These are phyloP conservation scores for Termitomyces sp. DNA, from an alignment of 768 basidiomycete genomes.

Conservation along the genomic window DNA sequence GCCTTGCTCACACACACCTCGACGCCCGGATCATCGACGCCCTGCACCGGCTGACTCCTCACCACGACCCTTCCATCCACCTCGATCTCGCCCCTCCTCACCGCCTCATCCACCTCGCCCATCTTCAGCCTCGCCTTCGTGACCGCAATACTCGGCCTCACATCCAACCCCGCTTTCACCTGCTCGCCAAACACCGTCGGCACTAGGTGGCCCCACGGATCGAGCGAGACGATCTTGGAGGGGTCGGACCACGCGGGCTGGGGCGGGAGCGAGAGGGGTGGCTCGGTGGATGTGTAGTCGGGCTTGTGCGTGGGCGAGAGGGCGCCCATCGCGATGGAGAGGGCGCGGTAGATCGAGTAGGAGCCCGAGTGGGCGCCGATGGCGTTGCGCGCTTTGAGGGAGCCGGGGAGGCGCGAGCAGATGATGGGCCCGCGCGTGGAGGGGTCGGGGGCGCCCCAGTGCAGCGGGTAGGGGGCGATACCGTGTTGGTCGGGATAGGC, in stretches of 20 bases:
- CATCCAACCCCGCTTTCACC: slow-evolving; percentile 71
- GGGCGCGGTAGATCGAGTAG: slow-evolving; percentile 9
- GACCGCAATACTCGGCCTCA: slow-evolving; percentile 89
- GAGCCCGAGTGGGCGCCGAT: slow-evolving; percentile 77
- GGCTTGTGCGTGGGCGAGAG: background rate
- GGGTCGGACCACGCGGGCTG: background rate
- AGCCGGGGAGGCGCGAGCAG: slow-evolving; percentile 77
- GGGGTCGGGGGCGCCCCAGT: slow-evolving; percentile 76
- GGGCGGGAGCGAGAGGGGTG: background rate
- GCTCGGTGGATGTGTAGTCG: background rate
- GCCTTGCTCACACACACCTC: slow-evolving; percentile 91
- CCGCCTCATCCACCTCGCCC: slow-evolving; percentile 84
- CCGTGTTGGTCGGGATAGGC: slow-evolving; percentile 93
- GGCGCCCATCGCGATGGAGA: slow-evolving; percentile 63
- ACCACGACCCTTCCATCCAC: slow-evolving; percentile 85
- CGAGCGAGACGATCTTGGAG: slow-evolving; percentile 1
- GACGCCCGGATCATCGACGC: slow-evolving; percentile 78
- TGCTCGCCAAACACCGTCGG: slow-evolving; percentile 65
- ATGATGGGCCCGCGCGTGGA: slow-evolving; percentile 79
- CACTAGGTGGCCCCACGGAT: slow-evolving; percentile 28
- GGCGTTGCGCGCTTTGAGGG: slow-evolving; percentile 89
- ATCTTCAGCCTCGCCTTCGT: slow-evolving; percentile 95
- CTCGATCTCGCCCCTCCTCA: slow-evolving; percentile 62
- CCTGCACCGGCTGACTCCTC: slow-evolving; percentile 58
- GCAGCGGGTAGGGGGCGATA: slow-evolving; percentile 37